Conservation (phyloP, 1,139 yeast species). For the Suhomyces terraborum region DNA sequence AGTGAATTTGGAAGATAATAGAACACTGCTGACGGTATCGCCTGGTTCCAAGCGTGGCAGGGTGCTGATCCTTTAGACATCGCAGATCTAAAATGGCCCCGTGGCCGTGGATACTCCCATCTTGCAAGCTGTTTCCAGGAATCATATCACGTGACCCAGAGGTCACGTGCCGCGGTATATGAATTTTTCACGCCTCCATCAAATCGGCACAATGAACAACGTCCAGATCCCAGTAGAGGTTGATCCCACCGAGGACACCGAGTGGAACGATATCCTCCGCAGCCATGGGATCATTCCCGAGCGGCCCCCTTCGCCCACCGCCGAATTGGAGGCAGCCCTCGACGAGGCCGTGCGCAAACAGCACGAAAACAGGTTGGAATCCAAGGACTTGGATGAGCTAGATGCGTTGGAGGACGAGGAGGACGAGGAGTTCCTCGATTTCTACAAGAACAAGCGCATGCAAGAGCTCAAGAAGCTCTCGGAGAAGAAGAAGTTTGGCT, state of each 20-base stretch:
- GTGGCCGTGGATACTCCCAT: too few relatives aligned
- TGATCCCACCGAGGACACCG: constrained; percentile 94
- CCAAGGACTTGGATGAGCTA: constrained; percentile 72
- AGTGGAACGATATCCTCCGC: constrained; percentile 95
- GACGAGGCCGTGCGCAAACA: constrained; percentile 79
- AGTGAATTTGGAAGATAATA: too few relatives aligned
- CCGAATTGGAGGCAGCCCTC: constrained; percentile 80
- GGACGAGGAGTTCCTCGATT: constrained; percentile 71
- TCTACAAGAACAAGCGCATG: constrained; percentile 75
- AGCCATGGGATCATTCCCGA: constrained; percentile 91
- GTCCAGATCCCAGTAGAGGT: constrained; percentile 76
- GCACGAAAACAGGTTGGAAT: constrained; percentile 74
- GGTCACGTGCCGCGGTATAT: background rate
- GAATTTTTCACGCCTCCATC: background rate
- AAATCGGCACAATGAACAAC: constrained; percentile 26
- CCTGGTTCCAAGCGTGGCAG: too few relatives aligned
- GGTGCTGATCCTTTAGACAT: background rate
- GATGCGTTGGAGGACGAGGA: constrained; percentile 81
- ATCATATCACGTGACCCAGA: background rate
- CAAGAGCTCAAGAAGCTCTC: constrained; percentile 66
- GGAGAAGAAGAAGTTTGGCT: constrained; percentile 69
- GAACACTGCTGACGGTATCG: too few relatives aligned
- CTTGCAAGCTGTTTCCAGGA: too few relatives aligned
- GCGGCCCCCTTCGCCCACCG: constrained; percentile 86
- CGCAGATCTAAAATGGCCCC: too few relatives aligned